Conservation (phyloP, 2,329 filamentous ascomycete species). For the Colletotrichum tamarilloi region DNA sequence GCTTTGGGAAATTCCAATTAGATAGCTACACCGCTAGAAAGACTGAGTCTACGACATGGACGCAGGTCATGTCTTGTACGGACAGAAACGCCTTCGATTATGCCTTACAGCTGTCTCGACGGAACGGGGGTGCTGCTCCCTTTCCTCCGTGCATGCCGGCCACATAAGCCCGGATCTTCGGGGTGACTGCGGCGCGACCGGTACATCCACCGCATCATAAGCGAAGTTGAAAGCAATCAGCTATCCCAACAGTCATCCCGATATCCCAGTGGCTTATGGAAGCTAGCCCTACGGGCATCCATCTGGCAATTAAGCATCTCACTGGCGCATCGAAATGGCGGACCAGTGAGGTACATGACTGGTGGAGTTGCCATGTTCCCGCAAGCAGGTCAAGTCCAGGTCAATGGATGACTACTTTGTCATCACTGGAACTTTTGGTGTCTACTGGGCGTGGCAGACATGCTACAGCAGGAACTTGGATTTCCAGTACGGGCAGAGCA, state of each 20-base stretch:
- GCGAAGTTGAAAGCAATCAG: no score
- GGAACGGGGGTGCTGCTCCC: no score
- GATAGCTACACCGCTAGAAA: slow-evolving; percentile 20
- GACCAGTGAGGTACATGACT: background rate
- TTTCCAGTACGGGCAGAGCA: background rate
- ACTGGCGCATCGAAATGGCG: background rate
- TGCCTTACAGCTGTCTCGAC: background rate
- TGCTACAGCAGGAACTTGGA: background rate
- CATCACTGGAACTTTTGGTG: no score
- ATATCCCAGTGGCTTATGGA: background rate
- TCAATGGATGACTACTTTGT: background rate
- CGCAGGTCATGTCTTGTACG: background rate
- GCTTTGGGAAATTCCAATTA: background rate
- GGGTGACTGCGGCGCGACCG: background rate
- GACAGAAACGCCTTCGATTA: background rate
- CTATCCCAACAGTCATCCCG: background rate
- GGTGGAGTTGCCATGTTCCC: background rate
- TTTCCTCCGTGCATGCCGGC: background rate
- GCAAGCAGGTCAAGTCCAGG: background rate
- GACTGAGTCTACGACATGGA: background rate
- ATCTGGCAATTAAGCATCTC: background rate
- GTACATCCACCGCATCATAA: background rate
- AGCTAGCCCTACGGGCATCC: background rate
- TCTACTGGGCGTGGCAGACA: background rate
- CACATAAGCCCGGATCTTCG: background rate